Conservation (phyloP, 2,329 filamentous ascomycete species). For the Aspergillus bombycis region DNA sequence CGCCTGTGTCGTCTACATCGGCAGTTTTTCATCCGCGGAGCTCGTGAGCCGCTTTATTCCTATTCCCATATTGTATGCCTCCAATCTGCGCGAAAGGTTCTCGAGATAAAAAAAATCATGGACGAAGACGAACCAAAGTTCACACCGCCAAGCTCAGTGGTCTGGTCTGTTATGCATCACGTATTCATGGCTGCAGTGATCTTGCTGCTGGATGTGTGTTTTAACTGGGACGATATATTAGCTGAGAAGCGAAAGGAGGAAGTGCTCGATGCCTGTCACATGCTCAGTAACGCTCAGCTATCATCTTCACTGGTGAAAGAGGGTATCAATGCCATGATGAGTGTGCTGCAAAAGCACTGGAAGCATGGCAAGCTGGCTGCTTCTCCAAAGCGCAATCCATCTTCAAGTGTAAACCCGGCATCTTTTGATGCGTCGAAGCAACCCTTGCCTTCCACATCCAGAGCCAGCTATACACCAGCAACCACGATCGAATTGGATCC, state of each 20-base stretch:
- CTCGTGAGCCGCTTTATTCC: slow-evolving; percentile 37
- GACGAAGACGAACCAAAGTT: slow-evolving; percentile 33
- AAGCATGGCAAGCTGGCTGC: slow-evolving; percentile 19
- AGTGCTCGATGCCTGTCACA: slow-evolving; percentile 42
- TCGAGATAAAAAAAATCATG: slow-evolving; percentile 41
- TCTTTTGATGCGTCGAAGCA: background rate
- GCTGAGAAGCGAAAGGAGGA: slow-evolving; percentile 40
- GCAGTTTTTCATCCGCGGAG: slow-evolving; percentile 43
- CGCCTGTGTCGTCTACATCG: slow-evolving; percentile 45
- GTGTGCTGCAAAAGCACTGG: slow-evolving; percentile 38
- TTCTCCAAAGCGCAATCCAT: background rate
- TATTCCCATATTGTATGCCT: slow-evolving; percentile 45
- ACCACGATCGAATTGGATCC: background rate
- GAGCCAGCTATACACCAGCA: background rate
- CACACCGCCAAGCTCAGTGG: slow-evolving; percentile 29
- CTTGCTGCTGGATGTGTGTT: slow-evolving; percentile 44
- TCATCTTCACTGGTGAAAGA: slow-evolving; percentile 34
- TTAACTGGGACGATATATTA: slow-evolving; percentile 43
- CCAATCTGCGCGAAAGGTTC: slow-evolving; percentile 41
- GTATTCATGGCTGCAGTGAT: slow-evolving; percentile 46
- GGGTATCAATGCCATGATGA: slow-evolving; percentile 44
- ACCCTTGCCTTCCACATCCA: background rate
- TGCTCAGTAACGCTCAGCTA: slow-evolving; percentile 40
- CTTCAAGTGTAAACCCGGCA: background rate
- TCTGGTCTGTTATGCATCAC: slow-evolving; percentile 42